Evolutionary conservation across 78 protist species (phyloP), one percentile per base, ranked within the genome.

Genomic region (Dictyostelium brefeldianum): DNA sequence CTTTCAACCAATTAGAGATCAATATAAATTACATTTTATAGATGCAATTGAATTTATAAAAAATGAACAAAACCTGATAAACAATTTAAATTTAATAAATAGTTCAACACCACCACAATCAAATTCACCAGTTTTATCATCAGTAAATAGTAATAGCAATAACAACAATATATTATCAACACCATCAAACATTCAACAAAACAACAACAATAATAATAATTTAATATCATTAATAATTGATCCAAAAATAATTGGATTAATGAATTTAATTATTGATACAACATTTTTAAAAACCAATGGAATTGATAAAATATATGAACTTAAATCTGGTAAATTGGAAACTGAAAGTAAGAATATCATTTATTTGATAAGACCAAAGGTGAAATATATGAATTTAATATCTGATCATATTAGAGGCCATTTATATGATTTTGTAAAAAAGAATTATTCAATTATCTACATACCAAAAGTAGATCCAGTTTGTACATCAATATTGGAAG

Each of bases 161-260:
- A 57, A 57, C 8, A 22, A 57, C 9, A 57, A n/a, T 57, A 57
- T 17, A 10, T 7, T 8, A 7, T 20, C 18, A 22, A 8, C 8
- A 22, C 17, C 5, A n/a, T 8, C 5, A n/a, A 57, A 7, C 8
- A 59, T 22, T 59, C n/a, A n/a, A 22, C n/a, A 59, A 10, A 59
- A 36, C 31, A 36, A 69, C 31, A 36, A 27, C 47, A 41, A 74
- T 36, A 12, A 46, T 18, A 74, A 41, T 46, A 36, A 31, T 46
- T 22, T 41, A 47, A 91, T 83, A 62, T 96, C 91, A 43, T 95
- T 98, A 70, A 97, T 98, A 20, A 85, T 98, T 51, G 99, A 98
- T 69, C 96, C 91, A 65, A 36, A 89, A 41, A 59, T 98, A 15
- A 87, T 53, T 29, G 99, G 99, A 10, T 96, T 97, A 59, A 53